Base-by-base conservation (phyloP, 2,329 filamentous ascomycete species). In the Ceratocystiopsis minuta region DNA sequence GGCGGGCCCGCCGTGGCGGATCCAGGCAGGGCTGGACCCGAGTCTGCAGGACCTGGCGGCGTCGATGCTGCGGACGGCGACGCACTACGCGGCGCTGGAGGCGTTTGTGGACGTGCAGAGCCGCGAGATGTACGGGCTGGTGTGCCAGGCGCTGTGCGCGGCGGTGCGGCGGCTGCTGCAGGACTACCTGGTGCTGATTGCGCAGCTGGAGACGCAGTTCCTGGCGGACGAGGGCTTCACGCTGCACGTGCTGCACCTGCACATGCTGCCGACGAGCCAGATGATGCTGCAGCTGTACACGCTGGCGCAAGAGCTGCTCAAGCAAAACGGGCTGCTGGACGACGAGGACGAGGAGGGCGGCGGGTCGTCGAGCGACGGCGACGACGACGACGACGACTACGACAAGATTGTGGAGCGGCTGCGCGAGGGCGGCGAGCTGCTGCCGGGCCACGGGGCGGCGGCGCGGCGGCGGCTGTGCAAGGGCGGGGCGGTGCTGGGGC, bases 111-210 rank as follows among this genome's bases (percentile, higher is more conserved):
- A 98, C 54, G 82, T 95, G 1, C 85, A 95, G 57, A 94, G 87
- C 56, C 71, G 85, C 36, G 84, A 90, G 40, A 84, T 95, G 55
- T 95, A 88, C 59, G 90, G 90, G 10, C 79, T 83, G 16, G 88
- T 98, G 46, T 96, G 92, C 55, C 90, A 98, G 61, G 87, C 90
- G 1, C 66, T 98, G 31, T 96, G 90, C 58, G 88, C 90, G n/a
- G 82, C 88, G 9, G 85, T 98, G 53, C 76, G 90, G 46, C 92
- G 84, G 55, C 68, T 92, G 37, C 63, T 98, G 24, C 90, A 94
- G 45, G 90, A 98, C 57, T 98, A 96, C 55, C 67, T 96, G 44
- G 77, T 93, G 43, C 74, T 98, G 59, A 76, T 96, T 53, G 86
- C 86, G 16, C 90, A 98, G 57, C 67, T 98, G 32, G 90, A 98